A percentile compares a stretch with the other conserved stretches of the same genome.
Conservation (phyloP, 129 eudicot genomes). For the Centaurea solstitialis region DNA sequence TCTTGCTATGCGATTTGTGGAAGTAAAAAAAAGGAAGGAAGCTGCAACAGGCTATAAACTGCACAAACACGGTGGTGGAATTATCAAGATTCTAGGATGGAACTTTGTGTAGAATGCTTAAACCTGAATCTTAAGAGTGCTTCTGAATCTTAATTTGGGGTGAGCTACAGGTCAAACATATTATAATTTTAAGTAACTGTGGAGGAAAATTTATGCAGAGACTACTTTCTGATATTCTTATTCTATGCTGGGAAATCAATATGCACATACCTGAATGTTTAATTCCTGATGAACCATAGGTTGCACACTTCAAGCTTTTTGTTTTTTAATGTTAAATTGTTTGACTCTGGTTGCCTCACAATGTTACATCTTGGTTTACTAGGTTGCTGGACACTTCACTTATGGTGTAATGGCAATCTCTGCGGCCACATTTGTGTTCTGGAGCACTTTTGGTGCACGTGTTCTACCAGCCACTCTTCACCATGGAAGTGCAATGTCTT, state of each 20-base stretch:
- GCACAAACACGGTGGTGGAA: too few species aligned
- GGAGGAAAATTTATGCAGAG: neutral
- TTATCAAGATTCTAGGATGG: too few species aligned
- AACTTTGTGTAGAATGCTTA: too few species aligned
- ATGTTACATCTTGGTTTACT: slow-evolving; percentile 1
- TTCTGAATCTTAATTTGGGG: too few species aligned
- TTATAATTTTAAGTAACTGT: neutral
- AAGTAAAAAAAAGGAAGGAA: too few species aligned
- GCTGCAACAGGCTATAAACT: too few species aligned
- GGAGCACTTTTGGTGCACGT: slow-evolving; percentile 81
- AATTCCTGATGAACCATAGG: neutral
- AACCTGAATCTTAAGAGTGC: too few species aligned
- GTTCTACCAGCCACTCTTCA: slow-evolving; percentile 71
- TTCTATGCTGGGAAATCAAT: neutral
- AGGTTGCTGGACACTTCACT: slow-evolving; percentile 98
- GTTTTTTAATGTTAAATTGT: neutral
- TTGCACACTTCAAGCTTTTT: neutral
- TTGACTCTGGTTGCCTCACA: slow-evolving; percentile 1
- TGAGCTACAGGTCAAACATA: too few species aligned
- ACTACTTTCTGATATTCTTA: neutral
- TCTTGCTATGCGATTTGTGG: too few species aligned
- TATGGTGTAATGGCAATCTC: slow-evolving; percentile 99
- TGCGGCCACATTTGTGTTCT: slow-evolving; percentile 93
- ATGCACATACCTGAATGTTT: neutral
- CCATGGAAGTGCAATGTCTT: slow-evolving; percentile 77